These are phyloP conservation scores for Panicum virgatum DNA, from an alignment of 202 grass and related monocot species.

Conservation along the genomic window DNA sequence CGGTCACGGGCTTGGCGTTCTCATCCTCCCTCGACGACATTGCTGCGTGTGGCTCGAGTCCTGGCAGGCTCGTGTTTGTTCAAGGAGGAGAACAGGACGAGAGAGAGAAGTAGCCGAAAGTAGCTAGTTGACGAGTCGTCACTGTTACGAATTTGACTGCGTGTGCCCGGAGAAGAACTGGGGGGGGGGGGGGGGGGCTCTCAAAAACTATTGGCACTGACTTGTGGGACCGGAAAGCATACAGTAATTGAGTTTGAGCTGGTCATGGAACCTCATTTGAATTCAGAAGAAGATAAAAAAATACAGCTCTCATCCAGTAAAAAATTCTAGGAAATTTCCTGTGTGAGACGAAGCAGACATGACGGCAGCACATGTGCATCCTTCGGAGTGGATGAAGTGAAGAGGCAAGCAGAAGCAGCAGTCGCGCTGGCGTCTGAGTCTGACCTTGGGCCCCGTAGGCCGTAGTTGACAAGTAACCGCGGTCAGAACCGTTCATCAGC, in stretches of 20 bases:
- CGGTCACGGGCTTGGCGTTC: conserved; percentile 18
- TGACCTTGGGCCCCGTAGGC: conserved; percentile 31
- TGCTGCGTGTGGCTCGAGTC: background rate
- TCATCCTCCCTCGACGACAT: conserved; percentile 40
- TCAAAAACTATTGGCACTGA: conserved; percentile 1
- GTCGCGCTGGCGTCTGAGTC: background rate
- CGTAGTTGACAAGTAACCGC: conserved; percentile 29
- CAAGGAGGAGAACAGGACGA: background rate
- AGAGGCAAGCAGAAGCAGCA: background rate
- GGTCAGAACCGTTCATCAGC: conserved; percentile 28
- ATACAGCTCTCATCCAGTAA: background rate
- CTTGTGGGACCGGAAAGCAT: background rate
- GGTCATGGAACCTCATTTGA: background rate
- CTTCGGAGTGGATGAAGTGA: background rate
- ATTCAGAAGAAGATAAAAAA: conserved; percentile 1
- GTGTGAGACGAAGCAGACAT: background rate
- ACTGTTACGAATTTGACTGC: conserved; percentile 12
- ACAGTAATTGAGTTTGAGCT: background rate
- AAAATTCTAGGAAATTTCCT: background rate
- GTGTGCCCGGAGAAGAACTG: background rate
- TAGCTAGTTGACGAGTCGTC: conserved; percentile 32
- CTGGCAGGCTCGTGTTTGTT: background rate
- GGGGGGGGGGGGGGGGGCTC: background rate
- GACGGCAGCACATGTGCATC: too few species aligned
- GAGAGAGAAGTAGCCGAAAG: background rate